phyloP scores from a whole-genome alignment of 2,329 filamentous ascomycete genomes.

The Plenodomus tracheiphilus region DNA sequence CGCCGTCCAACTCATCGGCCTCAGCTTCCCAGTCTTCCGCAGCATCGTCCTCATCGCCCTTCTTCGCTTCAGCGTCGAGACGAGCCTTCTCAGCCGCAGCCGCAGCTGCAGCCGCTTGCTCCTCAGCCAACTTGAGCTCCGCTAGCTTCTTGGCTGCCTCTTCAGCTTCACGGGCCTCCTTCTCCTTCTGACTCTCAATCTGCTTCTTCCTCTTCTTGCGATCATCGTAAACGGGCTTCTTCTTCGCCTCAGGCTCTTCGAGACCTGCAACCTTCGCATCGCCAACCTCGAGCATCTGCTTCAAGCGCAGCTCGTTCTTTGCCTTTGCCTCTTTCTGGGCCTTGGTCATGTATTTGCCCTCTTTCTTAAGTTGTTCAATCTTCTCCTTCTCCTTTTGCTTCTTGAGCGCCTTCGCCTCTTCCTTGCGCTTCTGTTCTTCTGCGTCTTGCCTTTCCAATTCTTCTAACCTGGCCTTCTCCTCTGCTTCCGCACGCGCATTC shows the following conservation, averaged over 20 bases:
- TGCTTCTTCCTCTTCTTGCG: constrained; percentile 76
- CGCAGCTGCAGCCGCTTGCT: constrained; percentile 77
- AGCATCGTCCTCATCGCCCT: constrained; percentile 66
- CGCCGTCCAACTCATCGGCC: constrained; percentile 70
- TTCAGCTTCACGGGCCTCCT: constrained; percentile 53
- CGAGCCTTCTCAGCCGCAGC: constrained; percentile 69
- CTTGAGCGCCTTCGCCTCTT: constrained; percentile 75
- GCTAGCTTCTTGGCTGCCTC: constrained; percentile 60
- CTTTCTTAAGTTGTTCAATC: constrained; percentile 84
- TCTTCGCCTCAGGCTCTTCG: constrained; percentile 71
- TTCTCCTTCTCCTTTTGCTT: constrained; percentile 87
- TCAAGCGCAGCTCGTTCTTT: constrained; percentile 74
- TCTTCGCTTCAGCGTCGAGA: constrained; percentile 63
- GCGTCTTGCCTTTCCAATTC: constrained; percentile 66
- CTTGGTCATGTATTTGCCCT: constrained; percentile 84
- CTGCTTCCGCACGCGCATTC: constrained; percentile 59
- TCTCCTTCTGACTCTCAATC: constrained; percentile 56
- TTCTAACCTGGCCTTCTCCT: constrained; percentile 67
- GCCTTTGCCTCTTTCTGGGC: constrained; percentile 83
- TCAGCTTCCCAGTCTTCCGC: constrained; percentile 85
- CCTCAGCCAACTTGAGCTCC: constrained; percentile 55
- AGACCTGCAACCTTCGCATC: constrained; percentile 65
- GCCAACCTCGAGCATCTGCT: constrained; percentile 82
- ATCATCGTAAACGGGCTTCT: constrained; percentile 74
- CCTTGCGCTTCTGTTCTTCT: constrained; percentile 70